Evolutionary conservation across 192 early-diverging fungal species (phyloP).

Genomic region (Coemansia sp.): DNA sequence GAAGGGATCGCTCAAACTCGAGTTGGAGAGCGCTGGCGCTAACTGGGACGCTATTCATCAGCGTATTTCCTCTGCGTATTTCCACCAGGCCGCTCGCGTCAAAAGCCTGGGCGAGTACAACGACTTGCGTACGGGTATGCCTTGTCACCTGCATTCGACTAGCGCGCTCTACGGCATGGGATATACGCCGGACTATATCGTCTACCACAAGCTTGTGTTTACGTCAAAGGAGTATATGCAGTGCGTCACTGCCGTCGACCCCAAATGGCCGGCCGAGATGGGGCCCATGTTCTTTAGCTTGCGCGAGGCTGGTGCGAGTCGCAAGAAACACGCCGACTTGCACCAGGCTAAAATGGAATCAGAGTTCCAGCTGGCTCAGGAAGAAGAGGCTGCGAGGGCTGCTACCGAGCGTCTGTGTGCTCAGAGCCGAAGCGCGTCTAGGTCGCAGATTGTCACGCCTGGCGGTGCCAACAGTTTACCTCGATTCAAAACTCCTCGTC

Average conservation of each 20-base stretch:
- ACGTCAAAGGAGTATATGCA: constrained; percentile 99
- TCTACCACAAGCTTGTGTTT: constrained; percentile 96
- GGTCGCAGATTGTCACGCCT: constrained; percentile 40
- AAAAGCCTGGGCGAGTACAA: constrained; percentile 97
- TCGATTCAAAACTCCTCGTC: constrained; percentile 38
- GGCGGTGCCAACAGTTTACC: constrained; percentile 23
- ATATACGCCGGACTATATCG: constrained; percentile 90
- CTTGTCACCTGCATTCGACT: constrained; percentile 95
- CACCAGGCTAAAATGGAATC: constrained; percentile 40
- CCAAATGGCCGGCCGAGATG: constrained; percentile 91
- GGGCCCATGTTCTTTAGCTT: constrained; percentile 98
- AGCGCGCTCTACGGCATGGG: constrained; percentile 87
- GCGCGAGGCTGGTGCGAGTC: constrained; percentile 29
- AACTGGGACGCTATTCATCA: constrained; percentile 94
- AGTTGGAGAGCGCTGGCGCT: constrained; percentile 75
- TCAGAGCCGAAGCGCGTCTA: constrained; percentile 1
- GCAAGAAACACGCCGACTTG: constrained; percentile 26
- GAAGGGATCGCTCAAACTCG: constrained; percentile 51
- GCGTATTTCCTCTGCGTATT: constrained; percentile 96
- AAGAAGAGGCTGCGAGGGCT: constrained; percentile 18
- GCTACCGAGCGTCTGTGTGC: constrained; percentile 12
- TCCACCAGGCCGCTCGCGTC: constrained; percentile 92
- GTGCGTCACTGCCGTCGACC: constrained; percentile 96
- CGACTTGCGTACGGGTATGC: constrained; percentile 96
- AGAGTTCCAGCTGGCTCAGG: constrained; percentile 29